Evolutionary conservation across 139 green algal species (phyloP), one percentile per base, ranked within the genome.

Genomic region (Asterochloris sp.): DNA sequence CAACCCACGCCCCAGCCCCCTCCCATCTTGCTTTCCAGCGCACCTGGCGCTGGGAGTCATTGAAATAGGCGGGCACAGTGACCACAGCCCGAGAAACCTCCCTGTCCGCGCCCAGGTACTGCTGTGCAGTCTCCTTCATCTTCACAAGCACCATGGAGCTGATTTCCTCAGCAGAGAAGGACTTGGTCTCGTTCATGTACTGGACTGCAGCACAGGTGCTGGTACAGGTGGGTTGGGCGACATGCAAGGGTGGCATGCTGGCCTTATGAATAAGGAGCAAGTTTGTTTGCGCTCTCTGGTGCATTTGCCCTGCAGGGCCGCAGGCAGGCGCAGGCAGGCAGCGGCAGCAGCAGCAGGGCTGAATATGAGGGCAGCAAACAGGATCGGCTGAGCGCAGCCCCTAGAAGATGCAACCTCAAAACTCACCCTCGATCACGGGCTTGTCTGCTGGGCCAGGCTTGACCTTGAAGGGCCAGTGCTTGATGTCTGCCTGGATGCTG

Each of bases 1-100:
- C 38, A 6, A 54, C 38, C 38, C 38, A 54, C 2, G 6, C 6
- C 38, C 38, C 38, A 54, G 4, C 38, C 38, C 38, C 38, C 38
- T 6, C 38, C 38, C 38, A 54, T 6, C 38, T 54, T 54, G 38
- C 38, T 54, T 60, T 16, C n/a, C 1, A 9, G 67, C 74, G 26
- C 16, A 67, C 74, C 90, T 99, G 96, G 62, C 96, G 90, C 92
- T 99, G 96, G 23, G 91, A 96, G 86, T 99, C 96, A 81, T 99
- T 99, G 94, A 99, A 99, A 91, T 99, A 99, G 66, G 97, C 95
- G 23, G 97, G 97, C 60, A 99, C 96, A 10, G 96, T 99, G 82
- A 99, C 86, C 13, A 99, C 96, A 17, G 96, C 96, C 83, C 96
- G 91, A 85, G 96, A 98, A 27, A 98, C 91, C 26, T 90, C 81